phyloP scores from a whole-genome alignment of 2,329 filamentous ascomycete species.

The Sarocladium kiliense region DNA sequence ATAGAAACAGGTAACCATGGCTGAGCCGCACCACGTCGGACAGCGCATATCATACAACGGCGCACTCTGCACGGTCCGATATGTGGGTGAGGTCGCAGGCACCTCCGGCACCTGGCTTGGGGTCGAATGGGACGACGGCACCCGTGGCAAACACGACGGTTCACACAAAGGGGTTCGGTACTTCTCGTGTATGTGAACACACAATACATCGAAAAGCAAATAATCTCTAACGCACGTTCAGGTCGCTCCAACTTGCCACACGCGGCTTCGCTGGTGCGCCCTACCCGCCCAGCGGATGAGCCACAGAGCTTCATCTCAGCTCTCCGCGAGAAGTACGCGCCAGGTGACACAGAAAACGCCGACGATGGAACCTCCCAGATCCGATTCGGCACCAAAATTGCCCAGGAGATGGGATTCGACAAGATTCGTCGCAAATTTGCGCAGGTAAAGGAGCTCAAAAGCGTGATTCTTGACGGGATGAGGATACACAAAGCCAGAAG shows the following conservation, averaged over 20 bases:
- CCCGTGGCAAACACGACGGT: conserved; percentile 85
- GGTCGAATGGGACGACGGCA: conserved; percentile 91
- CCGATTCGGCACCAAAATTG: conserved; percentile 71
- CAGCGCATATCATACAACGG: conserved; percentile 77
- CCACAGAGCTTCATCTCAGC: conserved; percentile 73
- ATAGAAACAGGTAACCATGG: conserved; percentile 25
- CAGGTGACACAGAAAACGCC: conserved; percentile 24
- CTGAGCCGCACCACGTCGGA: conserved; percentile 45
- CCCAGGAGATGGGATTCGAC: conserved; percentile 91
- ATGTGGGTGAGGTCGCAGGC: conserved; percentile 69
- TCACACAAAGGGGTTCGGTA: conserved; percentile 74
- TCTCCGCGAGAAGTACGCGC: conserved; percentile 67
- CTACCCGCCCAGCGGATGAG: conserved; percentile 63
- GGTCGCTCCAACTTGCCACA: conserved; percentile 60
- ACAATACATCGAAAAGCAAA: neutral
- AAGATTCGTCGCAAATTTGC: conserved; percentile 81
- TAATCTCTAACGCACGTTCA: conserved; percentile 20
- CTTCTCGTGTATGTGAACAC: conserved; percentile 63
- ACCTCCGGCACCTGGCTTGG: conserved; percentile 82
- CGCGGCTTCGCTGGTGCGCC: conserved; percentile 82
- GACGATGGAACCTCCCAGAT: conserved; percentile 42
- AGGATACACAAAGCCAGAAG: conserved; percentile 44
- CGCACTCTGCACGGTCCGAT: conserved; percentile 78
- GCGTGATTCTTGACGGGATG: conserved; percentile 77
- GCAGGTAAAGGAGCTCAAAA: conserved; percentile 68